Base-by-base conservation (phyloP, 192 early-diverging fungal species). In the Phycomyces blakesleeanus region DNA sequence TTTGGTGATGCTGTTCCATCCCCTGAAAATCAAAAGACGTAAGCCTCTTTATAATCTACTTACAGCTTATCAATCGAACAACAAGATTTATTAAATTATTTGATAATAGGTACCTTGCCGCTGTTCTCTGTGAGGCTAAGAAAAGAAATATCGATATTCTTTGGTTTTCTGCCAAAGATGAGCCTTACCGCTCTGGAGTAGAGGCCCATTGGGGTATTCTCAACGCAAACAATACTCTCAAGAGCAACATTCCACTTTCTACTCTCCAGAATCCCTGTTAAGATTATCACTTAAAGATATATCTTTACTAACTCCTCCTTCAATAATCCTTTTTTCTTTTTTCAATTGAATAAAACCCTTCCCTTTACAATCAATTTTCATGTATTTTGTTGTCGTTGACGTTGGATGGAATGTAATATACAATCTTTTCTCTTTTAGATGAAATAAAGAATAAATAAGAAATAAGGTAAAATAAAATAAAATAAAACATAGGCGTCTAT, bases 121-220 rank as follows among this genome's bases (percentile, higher is more conserved):
- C 81, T 39, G 78, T 82, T 25, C 71, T 79, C 20, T 83, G 81
- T 57, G 69, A 74, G 11, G 80, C 78, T 26, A 67, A 76, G 27
- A 58, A 81, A 26, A 75, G 71, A 49, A 73, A 78, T 5, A 72
- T 84, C 40, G 58, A 81, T 41, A 74, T 84, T 51, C 66, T 81
- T 37, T 86, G 78, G 73, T 86, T 84, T 70, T 73, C 75, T 55
- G 82, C 78, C 15, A 78, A 77, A 29, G 84, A 86, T 60, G 84
- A 86, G 61, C 74, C 81, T 7, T 86, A 81, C 73, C 84, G 84
- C 64, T 71, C 67, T 0, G 77, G 74, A 42, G 81, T 62, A 5
- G 72, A 73, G 56, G 41, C 34, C 25, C 21, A 41, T 11, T 73
- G 40, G 27, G 72, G 72, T n/a, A 25, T 73, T 15, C 34, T 67